Base-by-base conservation (phyloP, 2,329 filamentous ascomycete species). In the Ceratocystis colombiana region DNA sequence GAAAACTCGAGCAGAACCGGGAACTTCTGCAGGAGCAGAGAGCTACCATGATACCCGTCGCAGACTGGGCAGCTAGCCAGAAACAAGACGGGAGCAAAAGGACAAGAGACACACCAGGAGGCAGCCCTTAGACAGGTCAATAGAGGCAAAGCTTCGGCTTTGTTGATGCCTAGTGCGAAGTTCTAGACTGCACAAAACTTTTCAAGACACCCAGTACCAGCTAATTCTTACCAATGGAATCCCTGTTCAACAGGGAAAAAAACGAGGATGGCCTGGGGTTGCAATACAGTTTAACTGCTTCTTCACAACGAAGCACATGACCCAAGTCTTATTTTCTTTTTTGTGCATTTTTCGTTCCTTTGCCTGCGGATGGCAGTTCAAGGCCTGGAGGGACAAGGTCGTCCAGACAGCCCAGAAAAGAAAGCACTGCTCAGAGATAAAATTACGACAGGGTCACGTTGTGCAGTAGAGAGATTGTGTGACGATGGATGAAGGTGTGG, bases 181-280 rank as follows among this genome's bases (percentile, higher is more conserved):
- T 10, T 59, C 53, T 37, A 30, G 25, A 59, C 12, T 59, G 28
- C 5, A 33, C 28, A 10, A 59, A n/a, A n/a, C 28, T n/a, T 30
- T 33, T 8, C 15, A 25, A 59, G 53, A 33, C 53, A 59, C 28
- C 37, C 3, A 30, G 15, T 17, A 33, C 33, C 15, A 59, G 3
- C 28, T 22, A 20, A 50, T 50, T 10, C 17, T 17, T 33, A 59
- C n/a, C 7, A 59, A n/a, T 30, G 10, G 12, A 59, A 37, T n/a
- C 53, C 53, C 6, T 33, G 53, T 17, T 59, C 6, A 59, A 37
- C 53, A 17, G 3, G 15, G 5, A 33, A 20, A 53, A 28, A 25
- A 50, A 50, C 22, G 17, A 59, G 53, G 53, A 33, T 59, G 53
- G 53, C 53, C 28, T 59, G 28, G 53, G 8, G 53, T 30, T 59